Evolutionary conservation across 345 rosid genomes (phyloP).

Genomic region (Lumnitzera racemosa): DNA sequence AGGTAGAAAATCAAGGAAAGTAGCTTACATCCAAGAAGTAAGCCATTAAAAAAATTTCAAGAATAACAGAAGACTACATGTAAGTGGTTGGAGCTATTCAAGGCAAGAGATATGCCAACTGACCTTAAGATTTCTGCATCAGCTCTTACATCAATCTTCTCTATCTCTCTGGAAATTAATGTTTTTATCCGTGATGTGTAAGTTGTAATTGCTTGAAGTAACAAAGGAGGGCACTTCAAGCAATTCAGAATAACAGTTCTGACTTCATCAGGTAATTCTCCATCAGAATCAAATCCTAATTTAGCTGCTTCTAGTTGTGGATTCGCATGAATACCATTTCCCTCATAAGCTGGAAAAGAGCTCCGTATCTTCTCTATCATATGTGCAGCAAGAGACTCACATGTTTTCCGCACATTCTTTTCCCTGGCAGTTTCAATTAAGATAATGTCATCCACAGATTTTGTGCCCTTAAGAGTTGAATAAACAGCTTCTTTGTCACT

Average conservation of each 20-base stretch:
- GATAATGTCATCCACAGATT: conserved; percentile 72
- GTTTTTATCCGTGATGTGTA: conserved; percentile 59
- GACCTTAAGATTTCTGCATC: conserved; percentile 71
- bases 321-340: conserved; percentile 66
- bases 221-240: conserved; percentile 66
- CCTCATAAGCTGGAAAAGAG: conserved; percentile 93
- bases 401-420: conserved; percentile 73
- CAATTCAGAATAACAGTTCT: conserved; percentile 50
- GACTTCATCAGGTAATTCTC: conserved; percentile 72
- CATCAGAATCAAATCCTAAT: conserved; percentile 76
- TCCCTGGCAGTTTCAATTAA: conserved; percentile 76
- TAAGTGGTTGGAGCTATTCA: too few relatives aligned
- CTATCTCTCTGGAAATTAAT: conserved; percentile 71
- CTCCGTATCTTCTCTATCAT: conserved; percentile 58
- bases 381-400: conserved; percentile 69
- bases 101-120: not conserved
- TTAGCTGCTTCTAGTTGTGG: conserved; percentile 71
- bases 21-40: too few relatives aligned
- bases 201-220: conserved; percentile 72
- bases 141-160: conserved; percentile 79
- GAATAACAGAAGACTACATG: too few relatives aligned
- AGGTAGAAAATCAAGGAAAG: too few relatives aligned
- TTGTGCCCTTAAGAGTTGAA: conserved; percentile 78
- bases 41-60: too few relatives aligned
- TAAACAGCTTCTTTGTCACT: conserved; percentile 74